phyloP scores from a whole-genome alignment of 345 rosid species.

The Psidium friedrichsthalianum region DNA sequence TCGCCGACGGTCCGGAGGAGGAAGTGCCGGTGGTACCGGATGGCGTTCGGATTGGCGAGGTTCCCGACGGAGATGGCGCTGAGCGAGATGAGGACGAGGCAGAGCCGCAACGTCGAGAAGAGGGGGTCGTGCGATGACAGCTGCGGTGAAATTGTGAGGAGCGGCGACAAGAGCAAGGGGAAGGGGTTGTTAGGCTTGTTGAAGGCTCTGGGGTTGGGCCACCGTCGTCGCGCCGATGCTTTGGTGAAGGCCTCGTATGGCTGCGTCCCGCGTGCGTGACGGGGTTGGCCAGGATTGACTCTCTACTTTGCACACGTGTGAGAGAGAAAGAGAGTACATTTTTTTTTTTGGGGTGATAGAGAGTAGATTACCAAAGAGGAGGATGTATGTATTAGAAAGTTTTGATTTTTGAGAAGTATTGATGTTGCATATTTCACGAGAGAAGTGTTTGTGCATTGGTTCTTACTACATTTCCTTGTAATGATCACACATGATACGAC shows the following conservation, averaged over 20 bases:
- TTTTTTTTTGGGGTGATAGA: no score
- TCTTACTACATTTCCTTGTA: not conserved
- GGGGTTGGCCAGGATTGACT: not conserved
- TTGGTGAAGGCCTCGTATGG: not conserved
- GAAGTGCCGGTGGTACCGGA: constrained; percentile 36
- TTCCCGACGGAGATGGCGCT: constrained; percentile 31
- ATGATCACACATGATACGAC: not conserved
- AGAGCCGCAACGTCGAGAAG: constrained; percentile 2
- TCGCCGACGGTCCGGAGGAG: not conserved
- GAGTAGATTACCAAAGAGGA: not conserved
- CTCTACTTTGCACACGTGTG: not conserved
- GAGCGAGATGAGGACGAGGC: constrained; percentile 40
- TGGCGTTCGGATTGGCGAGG: constrained; percentile 38
- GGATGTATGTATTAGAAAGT: not conserved
- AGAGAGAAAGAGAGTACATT: fast-evolving
- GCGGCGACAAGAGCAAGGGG: constrained; percentile 8
- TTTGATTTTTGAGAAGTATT: not conserved
- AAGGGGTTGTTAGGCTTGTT: not conserved
- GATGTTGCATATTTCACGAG: not conserved
- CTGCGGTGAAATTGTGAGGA: constrained; percentile 3
- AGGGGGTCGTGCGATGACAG: not conserved
- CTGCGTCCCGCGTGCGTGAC: not conserved
- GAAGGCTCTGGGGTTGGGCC: constrained; percentile 9
- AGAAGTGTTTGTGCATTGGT: not conserved
- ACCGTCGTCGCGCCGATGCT: not conserved